Evolutionary conservation across 495 filamentous ascomycete species (phyloP), one percentile per base, ranked within the genome.

Genomic region (Aspergillus leporis): DNA sequence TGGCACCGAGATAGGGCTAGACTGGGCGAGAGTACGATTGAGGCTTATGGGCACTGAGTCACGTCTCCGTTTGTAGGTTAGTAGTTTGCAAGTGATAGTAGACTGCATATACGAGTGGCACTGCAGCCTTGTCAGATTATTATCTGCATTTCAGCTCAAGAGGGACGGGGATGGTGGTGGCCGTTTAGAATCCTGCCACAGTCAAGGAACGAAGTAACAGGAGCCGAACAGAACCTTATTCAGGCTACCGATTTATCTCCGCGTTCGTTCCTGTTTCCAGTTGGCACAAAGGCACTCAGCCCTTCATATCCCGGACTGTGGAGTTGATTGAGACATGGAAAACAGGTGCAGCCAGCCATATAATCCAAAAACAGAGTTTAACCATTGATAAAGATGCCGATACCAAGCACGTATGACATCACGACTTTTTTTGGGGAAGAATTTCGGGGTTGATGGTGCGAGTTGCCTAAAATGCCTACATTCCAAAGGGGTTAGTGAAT

Each of bases 161-260:
- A 3, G n/a, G 38, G 38, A 41, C 12, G 38, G n/a, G 5, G 14
- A n/a, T n/a, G n/a, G 13, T 41, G 38, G 38, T n/a, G 34, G 34
- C 34, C 10, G 34, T 36, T 14, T 14, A 32, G 13, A 36, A 12
- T 36, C 4, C 38, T 41, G 38, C 14, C 14, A 41, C 25, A 28
- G 25, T 28, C 25, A 40, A 40, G 36, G 16, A 40, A 40, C 10
- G 16, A n/a, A 40, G 36, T 13, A 22, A 12, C 19, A n/a, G 13
- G 21, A 47, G 19, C 19, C 43, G 43, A 47, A 23, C 43, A 23
- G 21, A 47, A 47, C 43, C 19, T 47, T 47, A 23, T 47, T 47
- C 43, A 47, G 43, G 43, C 43, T 5, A 47, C 43, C 43, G 43
- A 47, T 23, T 47, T 47, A 22, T 47, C 43, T 47, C 43, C 43